Evolutionary conservation across 2,329 filamentous ascomycete genomes (phyloP).

Genomic region (Botryotinia narcissicola): DNA sequence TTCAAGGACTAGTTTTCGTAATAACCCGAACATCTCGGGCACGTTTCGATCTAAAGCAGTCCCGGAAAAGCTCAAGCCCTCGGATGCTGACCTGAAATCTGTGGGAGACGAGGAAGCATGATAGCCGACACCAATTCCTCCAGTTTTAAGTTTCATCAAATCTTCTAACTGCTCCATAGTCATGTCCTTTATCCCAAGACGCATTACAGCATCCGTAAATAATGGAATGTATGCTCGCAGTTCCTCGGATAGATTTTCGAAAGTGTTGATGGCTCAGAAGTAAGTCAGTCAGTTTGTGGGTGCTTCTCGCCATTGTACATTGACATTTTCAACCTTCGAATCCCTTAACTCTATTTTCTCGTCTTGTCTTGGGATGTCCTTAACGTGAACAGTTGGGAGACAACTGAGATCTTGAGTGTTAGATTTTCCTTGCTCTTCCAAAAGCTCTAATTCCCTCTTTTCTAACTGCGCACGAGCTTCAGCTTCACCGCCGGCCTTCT

Average conservation of each 20-base stretch:
- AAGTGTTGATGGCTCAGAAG: constrained; percentile 81
- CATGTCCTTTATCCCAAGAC: constrained; percentile 82
- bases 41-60: constrained; percentile 89
- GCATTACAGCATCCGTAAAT: constrained; percentile 90
- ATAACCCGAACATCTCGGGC: constrained; percentile 82
- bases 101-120: constrained; percentile 77
- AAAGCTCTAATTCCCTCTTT: constrained; percentile 73
- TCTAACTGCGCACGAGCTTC: constrained; percentile 71
- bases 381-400: constrained; percentile 81
- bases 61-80: constrained; percentile 81
- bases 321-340: constrained; percentile 61
- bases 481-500: constrained; percentile 66
- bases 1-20: constrained; percentile 76
- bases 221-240: constrained; percentile 81
- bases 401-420: constrained; percentile 83
- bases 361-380: constrained; percentile 79
- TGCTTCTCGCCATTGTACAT: constrained; percentile 86
- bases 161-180: constrained; percentile 95
- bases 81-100: constrained; percentile 66
- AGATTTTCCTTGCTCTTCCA: constrained; percentile 80
- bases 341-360: constrained; percentile 61
- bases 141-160: constrained; percentile 92
- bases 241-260: constrained; percentile 79
- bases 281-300: constrained; percentile 96
- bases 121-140: constrained; percentile 81